Base-by-base conservation (phyloP, 768 basidiomycete species). In the Rhodotorula toruloides region DNA sequence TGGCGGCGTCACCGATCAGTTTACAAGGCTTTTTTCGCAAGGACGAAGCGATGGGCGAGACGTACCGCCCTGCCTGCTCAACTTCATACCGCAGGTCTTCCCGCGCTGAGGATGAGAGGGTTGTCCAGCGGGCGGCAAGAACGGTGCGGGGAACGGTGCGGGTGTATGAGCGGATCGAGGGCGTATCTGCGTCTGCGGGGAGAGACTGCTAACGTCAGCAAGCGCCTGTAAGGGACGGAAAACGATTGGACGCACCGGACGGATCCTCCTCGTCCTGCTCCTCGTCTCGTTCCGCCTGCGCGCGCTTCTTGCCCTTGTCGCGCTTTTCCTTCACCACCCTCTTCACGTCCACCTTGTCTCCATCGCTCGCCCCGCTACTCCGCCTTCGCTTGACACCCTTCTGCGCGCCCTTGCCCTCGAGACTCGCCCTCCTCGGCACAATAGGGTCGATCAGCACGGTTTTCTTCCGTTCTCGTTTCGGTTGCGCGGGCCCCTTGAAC, bases 401-500 rank as follows among this genome's bases (percentile, higher is more conserved):
- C 10, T 3, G 8, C 6, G 47, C 31, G 29, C n/a, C n/a, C n/a
- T n/a, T n/a, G n/a, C n/a, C n/a, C n/a, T n/a, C n/a, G n/a, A n/a
- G n/a, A n/a, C n/a, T n/a, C n/a, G n/a, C n/a, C n/a, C n/a, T n/a
- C n/a, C 29, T 27, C 29, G 48, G 48, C 17, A 49, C 48, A 31
- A 49, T 31, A 21, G 48, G 48, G 31, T 49, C 48, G 48, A 49
- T 13, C 17, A 21, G 5, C 29, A 31, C 31, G 48, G 29, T 14
- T 6, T 29, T 14, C 31, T 32, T 49, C 29, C 48, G 31, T 0
- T 29, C 11, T 29, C 52, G 29, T 1, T 11, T 40, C 5, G 58
- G 37, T 21, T 52, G 31, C 25, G 59, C 59, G 11, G 59, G 59
- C 6, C 59, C 59, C 21, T 61, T 61, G 59, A 61, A 61, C n/a